These are phyloP conservation scores for Nitzschia putrida DNA, from an alignment of 108 stramenopile species.

Conservation along the genomic window DNA sequence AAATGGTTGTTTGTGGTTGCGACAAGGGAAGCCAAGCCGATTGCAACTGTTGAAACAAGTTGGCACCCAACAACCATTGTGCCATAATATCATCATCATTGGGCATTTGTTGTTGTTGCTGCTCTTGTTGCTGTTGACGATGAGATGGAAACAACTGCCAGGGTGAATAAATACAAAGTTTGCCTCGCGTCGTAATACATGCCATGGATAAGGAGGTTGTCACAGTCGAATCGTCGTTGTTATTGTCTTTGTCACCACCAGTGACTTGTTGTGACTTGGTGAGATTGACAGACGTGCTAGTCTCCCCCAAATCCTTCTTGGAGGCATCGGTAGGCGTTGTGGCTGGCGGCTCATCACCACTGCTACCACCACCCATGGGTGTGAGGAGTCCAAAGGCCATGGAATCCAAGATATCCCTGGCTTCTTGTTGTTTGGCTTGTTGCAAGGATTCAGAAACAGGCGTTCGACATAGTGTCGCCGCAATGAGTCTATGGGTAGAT, in stretches of 20 bases:
- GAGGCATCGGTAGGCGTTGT: background rate
- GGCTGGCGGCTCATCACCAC: background rate
- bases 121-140: background rate
- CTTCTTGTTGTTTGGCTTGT: slow-evolving; percentile 8
- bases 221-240: background rate
- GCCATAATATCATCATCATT: slow-evolving; percentile 21
- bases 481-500: background rate
- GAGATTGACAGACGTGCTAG: background rate
- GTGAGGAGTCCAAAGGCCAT: slow-evolving; percentile 12
- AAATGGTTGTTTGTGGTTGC: slow-evolving; percentile 27
- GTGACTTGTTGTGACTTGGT: background rate
- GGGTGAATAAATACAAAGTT: slow-evolving; percentile 24
- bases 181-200: slow-evolving; percentile 23
- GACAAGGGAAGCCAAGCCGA: slow-evolving; percentile 30
- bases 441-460: background rate
- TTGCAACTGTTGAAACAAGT: slow-evolving; percentile 21
- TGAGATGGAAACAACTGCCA: slow-evolving; percentile 7
- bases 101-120: background rate
- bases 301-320: background rate
- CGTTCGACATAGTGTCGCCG: slow-evolving; percentile 10
- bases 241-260: background rate
- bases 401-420: slow-evolving; percentile 7
- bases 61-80: slow-evolving; percentile 26
- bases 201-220: slow-evolving; percentile 5
- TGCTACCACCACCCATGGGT: background rate